These are phyloP conservation scores for Myxozyma neotropica DNA, from an alignment of 805 yeast species.

Conservation along the genomic window DNA sequence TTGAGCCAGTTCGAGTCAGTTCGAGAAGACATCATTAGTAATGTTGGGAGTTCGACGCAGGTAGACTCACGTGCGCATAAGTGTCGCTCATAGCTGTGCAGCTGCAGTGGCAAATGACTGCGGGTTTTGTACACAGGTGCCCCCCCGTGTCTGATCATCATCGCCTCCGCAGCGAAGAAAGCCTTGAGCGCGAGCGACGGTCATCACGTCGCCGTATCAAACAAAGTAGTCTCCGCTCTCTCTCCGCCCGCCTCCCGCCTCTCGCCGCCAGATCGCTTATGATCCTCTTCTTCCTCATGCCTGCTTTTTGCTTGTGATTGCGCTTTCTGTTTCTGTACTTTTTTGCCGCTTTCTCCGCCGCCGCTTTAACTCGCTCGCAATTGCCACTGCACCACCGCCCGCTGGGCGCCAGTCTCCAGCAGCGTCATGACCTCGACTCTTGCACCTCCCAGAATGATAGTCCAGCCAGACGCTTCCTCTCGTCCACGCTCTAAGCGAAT, in stretches of 20 bases:
- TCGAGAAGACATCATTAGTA: too few species aligned
- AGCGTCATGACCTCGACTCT: constrained; percentile 8
- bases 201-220: background rate
- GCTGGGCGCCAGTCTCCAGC: background rate
- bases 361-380: background rate
- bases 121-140: background rate
- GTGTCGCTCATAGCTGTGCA: background rate
- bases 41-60: background rate
- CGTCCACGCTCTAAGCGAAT: constrained; percentile 13
- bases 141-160: constrained; percentile 2
- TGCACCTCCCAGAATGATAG: constrained; percentile 4
- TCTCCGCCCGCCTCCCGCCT: background rate
- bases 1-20: too few species aligned
- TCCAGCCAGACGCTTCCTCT: constrained; percentile 1
- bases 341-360: background rate
- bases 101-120: background rate
- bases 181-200: background rate
- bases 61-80: background rate
- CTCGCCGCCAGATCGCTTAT: too few species aligned
- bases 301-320: background rate
- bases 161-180: background rate
- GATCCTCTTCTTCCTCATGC: too few species aligned
- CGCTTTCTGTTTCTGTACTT: background rate
- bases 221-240: background rate
- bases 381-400: background rate